Percentiles rank a stretch among this genome's conserved stretches.
Conservation (phyloP, 1,139 yeast genomes). For the Magnusiomyces magnusii region DNA sequence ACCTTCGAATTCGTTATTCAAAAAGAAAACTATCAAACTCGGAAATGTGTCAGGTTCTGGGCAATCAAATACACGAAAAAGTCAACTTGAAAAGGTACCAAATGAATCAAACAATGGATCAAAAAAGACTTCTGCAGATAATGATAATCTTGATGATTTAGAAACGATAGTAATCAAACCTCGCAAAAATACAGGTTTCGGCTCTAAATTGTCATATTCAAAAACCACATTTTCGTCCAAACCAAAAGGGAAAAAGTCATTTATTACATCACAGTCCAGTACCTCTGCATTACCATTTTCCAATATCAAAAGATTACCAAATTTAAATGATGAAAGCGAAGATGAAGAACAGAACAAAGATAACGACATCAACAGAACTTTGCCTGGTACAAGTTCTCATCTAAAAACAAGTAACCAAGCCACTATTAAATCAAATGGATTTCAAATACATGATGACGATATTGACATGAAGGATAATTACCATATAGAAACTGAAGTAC, state of each 20-base stretch:
- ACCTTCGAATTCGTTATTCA: neutral
- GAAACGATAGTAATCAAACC: constrained; percentile 5
- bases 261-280: neutral
- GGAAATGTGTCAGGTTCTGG: neutral
- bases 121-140: neutral
- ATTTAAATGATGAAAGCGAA: neutral
- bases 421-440: neutral
- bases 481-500: neutral
- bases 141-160: neutral
- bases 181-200: neutral
- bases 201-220: neutral
- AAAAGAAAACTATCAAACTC: neutral
- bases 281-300: neutral
- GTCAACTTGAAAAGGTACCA: neutral
- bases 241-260: neutral
- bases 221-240: neutral
- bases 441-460: neutral
- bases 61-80: neutral
- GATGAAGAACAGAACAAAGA: neutral
- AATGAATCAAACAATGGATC: neutral
- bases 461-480: neutral
- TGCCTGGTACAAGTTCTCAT: neutral
- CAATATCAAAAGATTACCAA: neutral
- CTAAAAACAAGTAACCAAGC: neutral
- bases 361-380: neutral